These are phyloP conservation scores for Leptosphaerulina australis DNA, from an alignment of 2,329 filamentous ascomycete genomes.

Conservation along the genomic window DNA sequence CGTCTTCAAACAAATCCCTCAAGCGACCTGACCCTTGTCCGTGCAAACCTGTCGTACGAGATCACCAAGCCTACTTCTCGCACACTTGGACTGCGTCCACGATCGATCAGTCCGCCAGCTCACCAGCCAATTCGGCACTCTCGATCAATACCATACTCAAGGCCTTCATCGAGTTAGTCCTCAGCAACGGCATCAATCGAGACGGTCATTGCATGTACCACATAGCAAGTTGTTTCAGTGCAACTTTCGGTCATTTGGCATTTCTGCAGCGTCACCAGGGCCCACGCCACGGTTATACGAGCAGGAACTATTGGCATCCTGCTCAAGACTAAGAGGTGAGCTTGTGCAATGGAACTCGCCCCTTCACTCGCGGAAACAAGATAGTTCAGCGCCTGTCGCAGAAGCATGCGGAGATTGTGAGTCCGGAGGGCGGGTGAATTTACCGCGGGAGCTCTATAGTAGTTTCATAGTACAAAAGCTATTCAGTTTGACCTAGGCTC, in stretches of 20 bases:
- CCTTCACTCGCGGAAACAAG: constrained; percentile 13
- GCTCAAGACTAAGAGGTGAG: constrained; percentile 3
- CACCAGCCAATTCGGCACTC: too few relatives aligned
- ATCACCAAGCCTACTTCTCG: too few relatives aligned
- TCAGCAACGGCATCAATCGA: neutral
- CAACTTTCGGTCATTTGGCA: constrained; percentile 8
- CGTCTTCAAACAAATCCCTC: too few relatives aligned
- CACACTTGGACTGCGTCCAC: too few relatives aligned
- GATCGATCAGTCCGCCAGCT: too few relatives aligned
- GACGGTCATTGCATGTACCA: constrained; percentile 9
- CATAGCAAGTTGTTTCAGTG: neutral
- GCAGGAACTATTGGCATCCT: constrained; percentile 9
- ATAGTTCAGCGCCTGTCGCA: constrained; percentile 16
- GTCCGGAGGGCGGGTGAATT: neutral
- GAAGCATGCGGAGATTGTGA: constrained; percentile 1
- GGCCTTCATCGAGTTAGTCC: neutral
- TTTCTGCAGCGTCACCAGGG: constrained; percentile 11
- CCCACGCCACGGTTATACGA: neutral
- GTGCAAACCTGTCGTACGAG: too few relatives aligned
- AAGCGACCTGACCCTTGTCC: too few relatives aligned
- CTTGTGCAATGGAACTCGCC: neutral
- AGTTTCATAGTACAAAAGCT: too few relatives aligned
- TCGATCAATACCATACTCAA: too few relatives aligned
- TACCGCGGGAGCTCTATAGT: neutral
- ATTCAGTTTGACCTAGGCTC: too few relatives aligned